phyloP scores from a whole-genome alignment of 176 grass and related monocot species.

The Avena insularis region DNA sequence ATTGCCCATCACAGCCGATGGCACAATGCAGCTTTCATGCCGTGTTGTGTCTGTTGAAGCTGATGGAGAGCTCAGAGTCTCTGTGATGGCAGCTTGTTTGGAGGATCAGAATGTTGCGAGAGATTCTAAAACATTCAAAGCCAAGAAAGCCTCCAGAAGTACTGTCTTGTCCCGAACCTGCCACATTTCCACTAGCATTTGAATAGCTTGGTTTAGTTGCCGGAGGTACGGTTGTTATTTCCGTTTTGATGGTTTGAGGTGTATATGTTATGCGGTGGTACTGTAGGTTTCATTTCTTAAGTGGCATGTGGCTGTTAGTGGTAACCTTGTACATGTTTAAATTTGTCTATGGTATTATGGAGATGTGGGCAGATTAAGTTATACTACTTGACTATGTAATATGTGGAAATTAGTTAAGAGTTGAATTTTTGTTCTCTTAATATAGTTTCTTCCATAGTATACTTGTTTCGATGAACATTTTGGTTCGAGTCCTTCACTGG shows the following conservation, averaged over 20 bases:
- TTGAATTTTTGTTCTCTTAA: too few species aligned
- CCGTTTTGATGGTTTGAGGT: neutral
- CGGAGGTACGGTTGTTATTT: neutral
- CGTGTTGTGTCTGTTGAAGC: conserved; percentile 24
- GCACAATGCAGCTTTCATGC: conserved; percentile 22
- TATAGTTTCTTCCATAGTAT: too few species aligned
- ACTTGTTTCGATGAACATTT: too few species aligned
- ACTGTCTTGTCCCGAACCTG: neutral
- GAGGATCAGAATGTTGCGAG: neutral
- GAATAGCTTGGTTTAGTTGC: neutral
- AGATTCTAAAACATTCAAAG: neutral
- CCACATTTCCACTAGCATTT: neutral
- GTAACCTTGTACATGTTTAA: neutral
- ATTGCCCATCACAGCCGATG: neutral
- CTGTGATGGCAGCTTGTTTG: neutral
- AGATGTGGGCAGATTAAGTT: too few species aligned
- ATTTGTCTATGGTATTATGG: too few species aligned
- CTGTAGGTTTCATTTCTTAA: neutral
- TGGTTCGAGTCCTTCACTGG: too few species aligned
- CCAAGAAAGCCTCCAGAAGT: neutral
- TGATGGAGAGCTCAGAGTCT: neutral
- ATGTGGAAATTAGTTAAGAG: too few species aligned
- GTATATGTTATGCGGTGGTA: neutral
- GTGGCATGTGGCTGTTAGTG: neutral
- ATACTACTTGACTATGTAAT: too few species aligned